These are phyloP conservation scores for Vitis hybrid DNA, from an alignment of 177 flowering plant species.

Conservation along the genomic window DNA sequence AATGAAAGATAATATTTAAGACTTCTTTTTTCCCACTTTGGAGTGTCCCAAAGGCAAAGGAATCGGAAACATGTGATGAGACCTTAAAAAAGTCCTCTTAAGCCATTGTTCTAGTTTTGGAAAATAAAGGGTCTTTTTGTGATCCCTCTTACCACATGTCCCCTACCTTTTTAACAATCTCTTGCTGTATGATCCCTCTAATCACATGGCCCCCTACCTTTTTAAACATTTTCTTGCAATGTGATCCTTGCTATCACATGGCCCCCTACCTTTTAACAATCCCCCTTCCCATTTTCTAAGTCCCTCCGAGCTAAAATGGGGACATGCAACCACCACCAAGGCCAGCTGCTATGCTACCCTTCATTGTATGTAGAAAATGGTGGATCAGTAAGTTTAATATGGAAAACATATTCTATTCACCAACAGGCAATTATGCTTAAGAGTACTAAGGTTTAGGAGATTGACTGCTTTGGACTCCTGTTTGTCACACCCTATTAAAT, in stretches of 20 bases:
- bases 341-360: no score
- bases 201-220: conserved; percentile 38
- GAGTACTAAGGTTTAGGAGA: no score
- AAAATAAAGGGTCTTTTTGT: conserved; percentile 33
- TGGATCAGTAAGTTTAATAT: no score
- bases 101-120: conserved; percentile 17
- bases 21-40: conserved; percentile 21
- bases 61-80: conserved; percentile 30
- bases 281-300: not conserved
- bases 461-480: no score
- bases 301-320: not conserved
- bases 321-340: not conserved
- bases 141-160: conserved; percentile 3
- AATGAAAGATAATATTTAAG: conserved; percentile 20
- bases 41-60: conserved; percentile 35
- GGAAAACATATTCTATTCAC: no score
- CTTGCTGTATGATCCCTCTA: conserved; percentile 3
- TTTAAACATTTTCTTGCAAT: not conserved
- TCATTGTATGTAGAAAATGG: no score
- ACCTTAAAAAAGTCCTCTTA: conserved; percentile 20
- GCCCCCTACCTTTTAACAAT: conserved; percentile 9
- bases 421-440: no score
- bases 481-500: no score
- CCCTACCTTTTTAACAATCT: conserved; percentile 6
- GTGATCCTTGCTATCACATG: conserved; percentile 21